Evolutionary conservation across 306 rosid genomes (phyloP), one percentile per base, ranked within the genome.

Genomic region (Crotalaria pallida): DNA sequence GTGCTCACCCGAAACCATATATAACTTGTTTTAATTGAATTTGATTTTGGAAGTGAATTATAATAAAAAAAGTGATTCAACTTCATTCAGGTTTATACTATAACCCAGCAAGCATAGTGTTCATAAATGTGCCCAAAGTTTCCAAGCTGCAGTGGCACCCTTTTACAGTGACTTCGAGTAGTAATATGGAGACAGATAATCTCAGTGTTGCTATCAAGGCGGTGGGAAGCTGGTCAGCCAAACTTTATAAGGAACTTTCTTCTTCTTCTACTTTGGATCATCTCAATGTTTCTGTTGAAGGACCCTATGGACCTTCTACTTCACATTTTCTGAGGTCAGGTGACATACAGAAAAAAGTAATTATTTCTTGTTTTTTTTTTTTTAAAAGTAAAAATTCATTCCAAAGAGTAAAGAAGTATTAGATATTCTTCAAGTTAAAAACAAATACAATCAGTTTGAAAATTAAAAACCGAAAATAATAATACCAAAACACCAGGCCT

Each of bases 91-190:
- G 84, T 9, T 82, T 90, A 55, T 19, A 34, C 36, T 81, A 86
- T 65, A 88, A 79, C 74, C 88, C 95, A 0, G 77, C 92, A 5
- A 88, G 95, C 77, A 51, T 83, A 13, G 60, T 90, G 81, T 85
- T 83, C 61, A 76, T 90, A 36, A 90, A 90, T 24, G 88, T 90
- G 61, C 92, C 95, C 0, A 75, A 65, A 31, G 63, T 90, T 69
- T 90, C 96, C 26, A 91, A 81, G 84, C 44, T 88, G 58, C 96
- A 91, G 21, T 91, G 97, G 95, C 97, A 91, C 67, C 96, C 97
- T 26, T 91, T 91, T 53, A 91, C 97, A 18, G 79, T 88, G 66
- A 77, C 60, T 80, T 88, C 97, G 10, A 86, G 76, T 67, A 22
- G 79, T 33, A 81, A 80, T 6, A 43, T 81, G 88, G 96, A 91